Evolutionary conservation across 2,329 filamentous ascomycete species (phyloP).

Genomic region (Neoscytalidium dimidiatum): DNA sequence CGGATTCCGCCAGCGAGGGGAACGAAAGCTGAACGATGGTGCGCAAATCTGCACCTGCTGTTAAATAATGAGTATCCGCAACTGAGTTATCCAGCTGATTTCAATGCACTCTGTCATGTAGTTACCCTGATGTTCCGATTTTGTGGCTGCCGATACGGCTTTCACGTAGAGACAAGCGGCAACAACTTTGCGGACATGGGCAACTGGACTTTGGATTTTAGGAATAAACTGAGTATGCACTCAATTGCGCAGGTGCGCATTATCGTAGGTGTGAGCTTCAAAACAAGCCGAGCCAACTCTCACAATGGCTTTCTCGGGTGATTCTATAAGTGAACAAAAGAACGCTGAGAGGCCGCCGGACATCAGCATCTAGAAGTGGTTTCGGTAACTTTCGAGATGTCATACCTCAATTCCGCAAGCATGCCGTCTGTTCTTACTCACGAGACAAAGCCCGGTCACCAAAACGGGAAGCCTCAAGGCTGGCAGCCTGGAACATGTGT

Average conservation of each 20-base stretch:
- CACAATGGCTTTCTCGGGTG: too few species aligned
- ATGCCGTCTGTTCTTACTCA: not conserved
- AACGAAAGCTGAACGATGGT: not conserved
- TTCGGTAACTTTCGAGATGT: not conserved
- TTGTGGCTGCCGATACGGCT: not conserved
- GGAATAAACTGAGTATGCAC: not conserved
- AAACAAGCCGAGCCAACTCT: too few species aligned
- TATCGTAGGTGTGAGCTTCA: not conserved
- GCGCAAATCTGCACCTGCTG: not conserved
- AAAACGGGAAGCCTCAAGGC: not conserved
- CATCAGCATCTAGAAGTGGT: not conserved
- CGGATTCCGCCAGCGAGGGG: not conserved
- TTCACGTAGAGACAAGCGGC: not conserved
- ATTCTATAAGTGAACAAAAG: not conserved
- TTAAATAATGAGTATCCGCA: not conserved
- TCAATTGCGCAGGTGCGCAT: not conserved
- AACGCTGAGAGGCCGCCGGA: too few species aligned
- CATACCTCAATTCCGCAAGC: not conserved
- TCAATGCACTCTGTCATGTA: not conserved
- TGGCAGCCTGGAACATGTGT: not conserved
- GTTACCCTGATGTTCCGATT: not conserved
- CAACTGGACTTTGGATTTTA: not conserved
- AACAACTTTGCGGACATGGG: not conserved
- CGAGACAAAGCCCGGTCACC: not conserved
- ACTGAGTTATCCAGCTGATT: not conserved